Percentiles rank a stretch among this genome's conserved stretches.
Conservation (phyloP, 2,329 filamentous ascomycete genomes). For the Hypoxylon sp. region DNA sequence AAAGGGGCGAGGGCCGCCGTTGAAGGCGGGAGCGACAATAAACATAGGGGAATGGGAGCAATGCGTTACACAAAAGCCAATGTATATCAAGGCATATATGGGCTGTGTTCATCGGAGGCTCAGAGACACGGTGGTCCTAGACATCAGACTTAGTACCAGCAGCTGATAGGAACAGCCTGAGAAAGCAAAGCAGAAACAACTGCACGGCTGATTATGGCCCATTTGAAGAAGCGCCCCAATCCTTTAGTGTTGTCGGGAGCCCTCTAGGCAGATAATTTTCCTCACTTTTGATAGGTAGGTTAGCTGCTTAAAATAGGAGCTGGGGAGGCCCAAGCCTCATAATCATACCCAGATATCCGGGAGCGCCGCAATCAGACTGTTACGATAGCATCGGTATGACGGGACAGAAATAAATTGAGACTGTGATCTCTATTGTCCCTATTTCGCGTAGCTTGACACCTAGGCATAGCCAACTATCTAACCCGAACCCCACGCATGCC, state of each 20-base stretch:
- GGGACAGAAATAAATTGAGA: slow-evolving; percentile 1
- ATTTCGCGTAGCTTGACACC: slow-evolving; percentile 20
- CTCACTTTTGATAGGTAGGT: too few species aligned
- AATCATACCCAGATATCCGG: neutral
- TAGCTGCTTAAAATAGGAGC: neutral
- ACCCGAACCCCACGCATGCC: slow-evolving; percentile 1
- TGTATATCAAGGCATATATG: neutral
- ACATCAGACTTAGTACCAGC: neutral
- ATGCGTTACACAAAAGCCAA: neutral
- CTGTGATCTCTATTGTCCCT: slow-evolving; percentile 18
- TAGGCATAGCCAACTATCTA: slow-evolving; percentile 21
- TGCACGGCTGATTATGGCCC: neutral
- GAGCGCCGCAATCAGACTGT: neutral
- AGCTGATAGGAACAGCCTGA: neutral
- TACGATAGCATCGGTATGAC: neutral
- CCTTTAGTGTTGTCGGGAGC: neutral
- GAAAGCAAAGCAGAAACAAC: neutral
- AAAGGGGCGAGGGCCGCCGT: too few species aligned
- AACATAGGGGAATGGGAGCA: neutral
- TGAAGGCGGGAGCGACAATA: too few species aligned
- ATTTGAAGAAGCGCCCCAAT: neutral
- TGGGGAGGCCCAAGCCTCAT: neutral
- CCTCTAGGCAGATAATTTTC: neutral
- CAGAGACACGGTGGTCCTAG: neutral
- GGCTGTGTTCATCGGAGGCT: neutral